Base-by-base conservation (phyloP, 495 filamentous ascomycete genomes). In the Evernia prunastri region DNA sequence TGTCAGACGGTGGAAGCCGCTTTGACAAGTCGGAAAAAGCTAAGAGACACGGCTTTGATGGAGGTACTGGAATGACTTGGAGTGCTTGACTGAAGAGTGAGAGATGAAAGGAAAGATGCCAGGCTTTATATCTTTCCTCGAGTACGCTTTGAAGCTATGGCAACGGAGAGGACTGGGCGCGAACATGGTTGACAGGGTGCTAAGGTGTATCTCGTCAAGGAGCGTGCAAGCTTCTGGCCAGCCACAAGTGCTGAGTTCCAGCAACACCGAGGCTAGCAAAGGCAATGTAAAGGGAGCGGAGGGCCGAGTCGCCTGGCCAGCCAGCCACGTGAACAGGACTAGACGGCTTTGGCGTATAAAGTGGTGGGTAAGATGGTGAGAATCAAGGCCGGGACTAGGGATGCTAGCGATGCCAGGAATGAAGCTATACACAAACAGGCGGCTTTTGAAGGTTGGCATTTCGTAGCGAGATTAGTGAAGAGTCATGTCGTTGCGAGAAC, bases 391-490 rank as follows among this genome's bases (percentile, higher is more conserved):
- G 13, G 47, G 47, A 7, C 47, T 17, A 27, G 1, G 47, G 25
- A 51, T 27, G 3, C 12, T 4, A 29, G 47, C 8, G 4, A 27
- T n/a, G 47, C 47, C 47, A 51, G 11, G 25, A 17, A 17, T 29
- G 47, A 51, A 51, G 47, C 47, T 51, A 51, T 51, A 51, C 47
- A 51, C 23, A 51, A n/a, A n/a, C n/a, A 51, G 47, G 25, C 7
- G 47, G 17, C 47, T 51, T n/a, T 15, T 29, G 25, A 15, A 51
- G 10, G 25, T 12, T 5, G 47, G 23, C 23, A 51, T 27, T 11
- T 51, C 8, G 25, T 51, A 17, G 18, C 47, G 25, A n/a, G n/a
- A n/a, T n/a, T n/a, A n/a, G n/a, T n/a, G n/a, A 51, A 15, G 47
- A 6, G 47, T 27, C 23, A 29, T 27, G 25, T 51, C 47, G 25